Percentiles rank a stretch among this genome's conserved stretches.
phyloP scores from a whole-genome alignment of 176 grass and related monocot species.

The Tuctoria greenei region DNA sequence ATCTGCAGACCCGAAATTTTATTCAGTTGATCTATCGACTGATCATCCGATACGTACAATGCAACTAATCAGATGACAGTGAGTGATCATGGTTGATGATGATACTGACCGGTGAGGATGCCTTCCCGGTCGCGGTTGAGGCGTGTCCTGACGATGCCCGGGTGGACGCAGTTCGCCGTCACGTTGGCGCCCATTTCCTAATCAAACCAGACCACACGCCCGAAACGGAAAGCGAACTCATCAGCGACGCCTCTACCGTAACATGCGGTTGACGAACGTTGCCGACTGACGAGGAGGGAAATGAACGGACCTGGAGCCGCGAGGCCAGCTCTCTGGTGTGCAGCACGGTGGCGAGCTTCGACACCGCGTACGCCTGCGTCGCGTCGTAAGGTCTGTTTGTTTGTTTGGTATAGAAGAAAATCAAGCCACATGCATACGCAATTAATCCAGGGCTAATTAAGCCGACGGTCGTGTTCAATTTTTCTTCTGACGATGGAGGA shows the following conservation, averaged over 20 bases:
- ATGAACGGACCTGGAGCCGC: slow-evolving; percentile 49
- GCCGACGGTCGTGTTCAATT: not conserved
- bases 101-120: slow-evolving; percentile 53
- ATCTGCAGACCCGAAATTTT: slow-evolving; percentile 38
- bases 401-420: not conserved
- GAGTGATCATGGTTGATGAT: not conserved
- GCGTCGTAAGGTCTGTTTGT: slow-evolving; percentile 68
- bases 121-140: slow-evolving; percentile 94
- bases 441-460: not conserved
- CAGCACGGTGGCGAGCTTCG: slow-evolving; percentile 84
- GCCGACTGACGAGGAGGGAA: not conserved
- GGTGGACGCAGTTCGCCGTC: slow-evolving; percentile 91
- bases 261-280: too few relatives aligned
- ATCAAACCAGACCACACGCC: not conserved
- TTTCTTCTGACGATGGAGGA: not conserved
- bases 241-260: not conserved
- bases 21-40: too few relatives aligned
- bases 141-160: slow-evolving; percentile 86
- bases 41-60: too few relatives aligned
- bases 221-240: not conserved
- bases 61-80: too few relatives aligned
- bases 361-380: slow-evolving; percentile 86
- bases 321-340: slow-evolving; percentile 71
- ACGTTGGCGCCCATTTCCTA: slow-evolving; percentile 73
- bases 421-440: not conserved